Evolutionary conservation across 1,284 basidiomycete species (phyloP).

Genomic region (Rugosomyces carneus): DNA sequence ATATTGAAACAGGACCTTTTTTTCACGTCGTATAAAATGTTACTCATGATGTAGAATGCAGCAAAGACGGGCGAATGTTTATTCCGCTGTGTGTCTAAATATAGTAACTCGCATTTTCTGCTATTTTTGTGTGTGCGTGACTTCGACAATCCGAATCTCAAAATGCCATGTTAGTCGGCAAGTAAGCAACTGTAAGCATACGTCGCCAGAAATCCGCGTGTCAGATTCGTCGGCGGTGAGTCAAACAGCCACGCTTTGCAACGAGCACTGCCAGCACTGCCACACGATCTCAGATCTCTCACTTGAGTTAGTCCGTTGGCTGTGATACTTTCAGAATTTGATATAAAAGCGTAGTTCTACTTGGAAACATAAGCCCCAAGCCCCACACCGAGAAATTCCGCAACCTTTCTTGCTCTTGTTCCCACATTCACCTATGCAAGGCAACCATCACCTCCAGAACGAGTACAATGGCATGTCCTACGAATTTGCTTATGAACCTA

Average conservation of each 20-base stretch:
- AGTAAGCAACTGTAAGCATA: too few relatives aligned
- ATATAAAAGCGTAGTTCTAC: too few relatives aligned
- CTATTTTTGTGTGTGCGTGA: too few relatives aligned
- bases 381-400: neutral
- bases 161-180: too few relatives aligned
- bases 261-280: neutral
- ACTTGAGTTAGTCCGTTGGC: too few relatives aligned
- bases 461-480: slow-evolving; percentile 14
- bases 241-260: too few relatives aligned
- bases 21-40: too few relatives aligned
- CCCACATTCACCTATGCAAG: slow-evolving; percentile 13
- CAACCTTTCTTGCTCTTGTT: neutral
- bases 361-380: slow-evolving; percentile 1
- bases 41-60: neutral
- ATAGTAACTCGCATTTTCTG: too few relatives aligned
- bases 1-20: neutral
- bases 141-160: too few relatives aligned
- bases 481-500: slow-evolving; percentile 9
- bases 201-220: slow-evolving; percentile 7
- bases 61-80: too few relatives aligned
- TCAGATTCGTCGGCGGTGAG: slow-evolving; percentile 9
- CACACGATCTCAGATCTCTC: neutral
- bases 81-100: too few relatives aligned
- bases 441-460: slow-evolving; percentile 7
- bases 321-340: too few relatives aligned